These are phyloP conservation scores for Microbotryum violaceum DNA, from an alignment of 1,284 basidiomycete genomes.

Conservation along the genomic window DNA sequence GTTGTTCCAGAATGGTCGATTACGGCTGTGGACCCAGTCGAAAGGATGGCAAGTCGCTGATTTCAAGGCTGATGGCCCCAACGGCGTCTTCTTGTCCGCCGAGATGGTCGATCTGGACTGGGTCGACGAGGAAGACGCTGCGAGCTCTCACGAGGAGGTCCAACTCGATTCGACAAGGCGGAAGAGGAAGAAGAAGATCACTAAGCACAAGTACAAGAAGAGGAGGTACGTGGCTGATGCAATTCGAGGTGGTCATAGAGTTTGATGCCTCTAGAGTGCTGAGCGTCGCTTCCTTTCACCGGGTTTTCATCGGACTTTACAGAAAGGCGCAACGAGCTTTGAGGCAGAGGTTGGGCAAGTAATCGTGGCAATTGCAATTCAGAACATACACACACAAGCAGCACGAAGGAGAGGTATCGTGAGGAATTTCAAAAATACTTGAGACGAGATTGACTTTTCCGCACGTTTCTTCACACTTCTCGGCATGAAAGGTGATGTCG, in stretches of 20 bases:
- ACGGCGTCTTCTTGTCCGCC: slow-evolving; percentile 14
- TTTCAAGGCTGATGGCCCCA: slow-evolving; percentile 3
- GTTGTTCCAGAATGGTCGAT: too few relatives aligned
- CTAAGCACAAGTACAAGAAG: slow-evolving; percentile 69
- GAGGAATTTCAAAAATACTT: too few relatives aligned
- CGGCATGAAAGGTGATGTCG: too few relatives aligned
- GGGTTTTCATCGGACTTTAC: background rate
- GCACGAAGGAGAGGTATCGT: too few relatives aligned
- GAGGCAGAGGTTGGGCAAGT: slow-evolving; percentile 29
- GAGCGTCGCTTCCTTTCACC: background rate
- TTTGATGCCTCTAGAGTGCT: too few relatives aligned
- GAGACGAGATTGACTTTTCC: too few relatives aligned
- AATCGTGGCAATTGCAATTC: background rate
- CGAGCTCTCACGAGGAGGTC: slow-evolving; percentile 47
- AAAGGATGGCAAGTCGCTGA: slow-evolving; percentile 14
- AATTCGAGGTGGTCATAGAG: background rate
- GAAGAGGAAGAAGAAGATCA: slow-evolving; percentile 79
- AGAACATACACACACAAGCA: too few relatives aligned
- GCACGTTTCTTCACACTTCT: too few relatives aligned
- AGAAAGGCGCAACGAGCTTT: slow-evolving; percentile 32
- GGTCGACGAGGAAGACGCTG: slow-evolving; percentile 1
- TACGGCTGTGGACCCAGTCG: slow-evolving; percentile 24
- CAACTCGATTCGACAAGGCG: slow-evolving; percentile 68
- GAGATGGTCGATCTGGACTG: slow-evolving; percentile 23
- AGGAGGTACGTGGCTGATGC: slow-evolving; percentile 38